phyloP scores from a whole-genome alignment of 192 early-diverging fungal genomes.

The Podila epicladia region DNA sequence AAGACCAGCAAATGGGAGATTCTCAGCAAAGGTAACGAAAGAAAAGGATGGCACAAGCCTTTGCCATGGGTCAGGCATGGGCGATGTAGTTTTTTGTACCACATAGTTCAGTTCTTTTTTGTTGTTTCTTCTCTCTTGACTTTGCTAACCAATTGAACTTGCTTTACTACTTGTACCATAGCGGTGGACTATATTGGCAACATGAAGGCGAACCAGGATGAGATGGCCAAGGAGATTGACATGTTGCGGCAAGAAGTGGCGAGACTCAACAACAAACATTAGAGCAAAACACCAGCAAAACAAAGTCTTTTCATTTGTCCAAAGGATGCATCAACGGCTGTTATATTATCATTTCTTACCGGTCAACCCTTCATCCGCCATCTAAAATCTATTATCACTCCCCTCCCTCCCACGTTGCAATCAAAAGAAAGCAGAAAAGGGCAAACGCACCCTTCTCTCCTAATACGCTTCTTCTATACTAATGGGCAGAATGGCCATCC shows the following conservation, averaged over 20 bases:
- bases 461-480: no score
- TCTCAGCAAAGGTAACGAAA: conserved; percentile 79
- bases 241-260: conserved; percentile 58
- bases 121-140: conserved; percentile 5
- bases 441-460: no score
- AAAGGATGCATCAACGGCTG: no score
- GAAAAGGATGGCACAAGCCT: conserved; percentile 5
- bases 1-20: conserved; percentile 95
- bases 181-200: conserved; percentile 65
- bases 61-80: neutral
- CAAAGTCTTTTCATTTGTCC: no score
- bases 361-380: no score
- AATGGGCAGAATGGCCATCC: no score
- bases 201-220: conserved; percentile 63
- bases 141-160: neutral
- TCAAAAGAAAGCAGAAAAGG: no score
- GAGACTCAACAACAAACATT: conserved; percentile 34
- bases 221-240: conserved; percentile 60
- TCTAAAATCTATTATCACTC: no score
- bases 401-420: no score
- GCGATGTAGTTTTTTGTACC: neutral
- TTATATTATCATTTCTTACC: no score
- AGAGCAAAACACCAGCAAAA: no score
- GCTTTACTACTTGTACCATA: conserved; percentile 10
- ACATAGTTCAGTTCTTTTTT: neutral